These are phyloP conservation scores for Rubroboletus satanas DNA, from an alignment of 768 basidiomycete species.

Conservation along the genomic window DNA sequence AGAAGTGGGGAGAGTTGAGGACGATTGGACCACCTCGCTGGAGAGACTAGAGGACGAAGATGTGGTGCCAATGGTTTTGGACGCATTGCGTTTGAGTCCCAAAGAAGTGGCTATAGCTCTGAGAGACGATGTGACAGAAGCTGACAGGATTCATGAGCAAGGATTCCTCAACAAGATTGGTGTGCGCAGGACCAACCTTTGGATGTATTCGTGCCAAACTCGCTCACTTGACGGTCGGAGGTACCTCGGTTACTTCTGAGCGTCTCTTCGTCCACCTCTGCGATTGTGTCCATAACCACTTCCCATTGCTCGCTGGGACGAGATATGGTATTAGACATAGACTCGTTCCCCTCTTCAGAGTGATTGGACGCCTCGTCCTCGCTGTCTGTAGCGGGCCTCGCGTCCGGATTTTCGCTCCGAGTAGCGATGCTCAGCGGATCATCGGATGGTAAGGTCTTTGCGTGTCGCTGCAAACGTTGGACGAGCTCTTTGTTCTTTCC, in stretches of 20 bases:
- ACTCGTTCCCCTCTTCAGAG: conserved; percentile 11
- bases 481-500: conserved; percentile 80
- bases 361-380: conserved; percentile 31
- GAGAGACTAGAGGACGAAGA: conserved; percentile 33
- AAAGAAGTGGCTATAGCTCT: conserved; percentile 73
- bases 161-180: background rate
- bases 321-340: conserved; percentile 28
- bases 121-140: conserved; percentile 68
- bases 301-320: conserved; percentile 83
- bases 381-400: conserved; percentile 29
- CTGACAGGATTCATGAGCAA: conserved; percentile 31
- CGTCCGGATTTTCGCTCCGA: conserved; percentile 42
- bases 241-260: conserved; percentile 42
- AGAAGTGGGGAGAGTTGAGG: conserved; percentile 30
- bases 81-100: conserved; percentile 54
- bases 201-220: conserved; percentile 71
- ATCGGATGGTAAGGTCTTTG: conserved; percentile 56
- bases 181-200: conserved; percentile 44
- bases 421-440: conserved; percentile 53
- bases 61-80: conserved; percentile 8
- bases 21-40: conserved; percentile 18
- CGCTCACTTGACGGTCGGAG: conserved; percentile 42
- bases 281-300: conserved; percentile 79
- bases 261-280: conserved; percentile 55
- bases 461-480: conserved; percentile 63